phyloP scores from a whole-genome alignment of 768 basidiomycete genomes.

The Kwoniella botswanensis region DNA sequence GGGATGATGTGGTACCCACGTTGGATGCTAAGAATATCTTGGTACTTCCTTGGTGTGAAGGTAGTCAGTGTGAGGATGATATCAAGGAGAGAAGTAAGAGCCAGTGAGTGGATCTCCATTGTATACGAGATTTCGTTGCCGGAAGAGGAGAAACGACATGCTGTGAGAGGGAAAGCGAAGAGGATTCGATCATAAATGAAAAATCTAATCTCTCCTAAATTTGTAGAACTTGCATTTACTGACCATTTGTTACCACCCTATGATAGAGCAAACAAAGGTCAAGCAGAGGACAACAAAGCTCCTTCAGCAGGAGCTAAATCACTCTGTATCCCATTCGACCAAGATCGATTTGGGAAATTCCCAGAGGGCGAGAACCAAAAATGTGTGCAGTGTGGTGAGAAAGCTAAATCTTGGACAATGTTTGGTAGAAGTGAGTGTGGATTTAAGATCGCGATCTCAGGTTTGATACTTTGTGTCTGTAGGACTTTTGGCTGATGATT shows the following conservation, averaged over 20 bases:
- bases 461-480: background rate
- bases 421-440: constrained; percentile 69
- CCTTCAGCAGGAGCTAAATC: constrained; percentile 98
- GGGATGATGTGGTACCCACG: constrained; percentile 91
- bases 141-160: no score
- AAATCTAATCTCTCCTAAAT: no score
- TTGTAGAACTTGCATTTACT: no score
- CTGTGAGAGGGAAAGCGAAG: no score
- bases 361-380: constrained; percentile 78
- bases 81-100: constrained; percentile 92
- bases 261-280: constrained; percentile 68
- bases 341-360: constrained; percentile 77
- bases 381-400: constrained; percentile 83
- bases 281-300: constrained; percentile 84
- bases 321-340: constrained; percentile 94
- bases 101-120: constrained; percentile 77
- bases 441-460: background rate
- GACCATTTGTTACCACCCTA: background rate
- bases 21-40: constrained; percentile 86
- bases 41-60: constrained; percentile 95
- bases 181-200: no score
- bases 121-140: no score
- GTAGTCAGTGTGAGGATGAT: constrained; percentile 89
- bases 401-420: constrained; percentile 95
- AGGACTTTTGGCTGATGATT: background rate